Evolutionary conservation across 176 grass and related monocot genomes (phyloP).

Genomic region (Saccharum officinarum): DNA sequence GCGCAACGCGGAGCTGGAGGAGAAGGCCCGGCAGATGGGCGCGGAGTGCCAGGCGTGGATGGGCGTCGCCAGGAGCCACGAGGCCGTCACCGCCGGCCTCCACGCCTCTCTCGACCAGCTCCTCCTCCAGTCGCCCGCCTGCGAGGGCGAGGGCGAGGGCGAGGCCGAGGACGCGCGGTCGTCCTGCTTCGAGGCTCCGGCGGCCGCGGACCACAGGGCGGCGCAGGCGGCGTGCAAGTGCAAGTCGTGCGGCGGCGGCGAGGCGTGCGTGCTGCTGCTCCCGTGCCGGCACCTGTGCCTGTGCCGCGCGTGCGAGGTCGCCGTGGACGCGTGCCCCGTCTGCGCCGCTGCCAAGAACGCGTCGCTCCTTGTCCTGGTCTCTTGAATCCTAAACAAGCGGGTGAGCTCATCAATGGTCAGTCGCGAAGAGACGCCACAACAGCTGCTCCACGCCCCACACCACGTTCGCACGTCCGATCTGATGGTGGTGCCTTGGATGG

Average conservation of each 20-base stretch:
- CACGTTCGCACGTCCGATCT: no score
- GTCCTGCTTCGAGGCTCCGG: slow-evolving; percentile 40
- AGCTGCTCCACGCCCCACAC: not conserved
- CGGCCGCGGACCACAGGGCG: not conserved
- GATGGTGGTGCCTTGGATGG: not conserved
- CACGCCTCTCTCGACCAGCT: slow-evolving; percentile 48
- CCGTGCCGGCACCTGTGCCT: no score
- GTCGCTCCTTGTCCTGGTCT: slow-evolving; percentile 43
- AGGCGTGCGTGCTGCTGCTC: no score
- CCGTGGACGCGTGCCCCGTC: not conserved
- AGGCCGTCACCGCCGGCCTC: slow-evolving; percentile 44
- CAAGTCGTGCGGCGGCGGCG: no score
- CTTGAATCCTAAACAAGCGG: no score
- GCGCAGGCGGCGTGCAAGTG: slow-evolving; percentile 17
- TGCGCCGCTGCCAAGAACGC: slow-evolving; percentile 43
- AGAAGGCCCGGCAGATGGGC: slow-evolving; percentile 33
- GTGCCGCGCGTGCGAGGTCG: no score
- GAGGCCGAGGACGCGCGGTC: slow-evolving; percentile 35
- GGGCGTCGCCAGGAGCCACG: slow-evolving; percentile 44
- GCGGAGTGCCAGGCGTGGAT: slow-evolving; percentile 62
- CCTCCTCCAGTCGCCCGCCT: slow-evolving; percentile 11
- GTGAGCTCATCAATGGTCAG: no score
- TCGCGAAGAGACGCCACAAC: no score
- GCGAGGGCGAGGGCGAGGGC: not conserved
- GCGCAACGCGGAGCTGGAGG: slow-evolving; percentile 57